Evolutionary conservation across 176 grass and related monocot genomes (phyloP).

Genomic region (Hordeum marinum): DNA sequence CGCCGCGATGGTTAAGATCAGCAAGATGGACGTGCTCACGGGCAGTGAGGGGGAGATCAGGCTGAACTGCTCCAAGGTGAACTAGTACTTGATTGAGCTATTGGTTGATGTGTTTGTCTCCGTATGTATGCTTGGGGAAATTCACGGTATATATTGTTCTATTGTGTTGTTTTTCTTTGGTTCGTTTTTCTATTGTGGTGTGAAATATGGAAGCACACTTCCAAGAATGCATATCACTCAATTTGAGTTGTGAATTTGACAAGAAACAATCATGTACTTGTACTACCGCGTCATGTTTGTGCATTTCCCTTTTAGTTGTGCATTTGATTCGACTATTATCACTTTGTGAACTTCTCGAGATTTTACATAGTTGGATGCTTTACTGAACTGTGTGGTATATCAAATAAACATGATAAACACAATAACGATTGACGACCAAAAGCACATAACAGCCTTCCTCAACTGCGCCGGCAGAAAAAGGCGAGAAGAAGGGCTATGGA

Average conservation of each 20-base stretch:
- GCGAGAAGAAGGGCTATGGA: no score
- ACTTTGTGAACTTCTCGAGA: no score
- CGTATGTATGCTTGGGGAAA: not conserved
- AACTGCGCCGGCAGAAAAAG: no score
- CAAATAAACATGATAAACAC: no score
- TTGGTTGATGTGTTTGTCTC: not conserved
- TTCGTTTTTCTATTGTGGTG: not conserved
- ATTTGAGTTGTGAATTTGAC: not conserved
- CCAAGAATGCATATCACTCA: not conserved
- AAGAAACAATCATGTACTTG: not conserved
- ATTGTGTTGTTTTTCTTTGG: not conserved
- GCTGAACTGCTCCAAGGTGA: constrained; percentile 28
- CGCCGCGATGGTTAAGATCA: constrained; percentile 30
- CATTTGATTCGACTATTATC: not conserved
- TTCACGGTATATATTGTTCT: not conserved
- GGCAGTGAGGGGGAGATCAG: constrained; percentile 42
- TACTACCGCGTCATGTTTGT: not conserved
- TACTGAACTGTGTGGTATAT: no score
- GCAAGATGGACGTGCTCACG: constrained; percentile 37
- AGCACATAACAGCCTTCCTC: no score
- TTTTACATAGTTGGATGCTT: no score
- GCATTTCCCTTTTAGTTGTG: not conserved
- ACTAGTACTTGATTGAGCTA: not conserved
- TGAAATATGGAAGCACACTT: not conserved
- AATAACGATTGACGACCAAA: no score